These are phyloP conservation scores for Talaromyces islandicus DNA, from an alignment of 2,329 filamentous ascomycete species.

Conservation along the genomic window DNA sequence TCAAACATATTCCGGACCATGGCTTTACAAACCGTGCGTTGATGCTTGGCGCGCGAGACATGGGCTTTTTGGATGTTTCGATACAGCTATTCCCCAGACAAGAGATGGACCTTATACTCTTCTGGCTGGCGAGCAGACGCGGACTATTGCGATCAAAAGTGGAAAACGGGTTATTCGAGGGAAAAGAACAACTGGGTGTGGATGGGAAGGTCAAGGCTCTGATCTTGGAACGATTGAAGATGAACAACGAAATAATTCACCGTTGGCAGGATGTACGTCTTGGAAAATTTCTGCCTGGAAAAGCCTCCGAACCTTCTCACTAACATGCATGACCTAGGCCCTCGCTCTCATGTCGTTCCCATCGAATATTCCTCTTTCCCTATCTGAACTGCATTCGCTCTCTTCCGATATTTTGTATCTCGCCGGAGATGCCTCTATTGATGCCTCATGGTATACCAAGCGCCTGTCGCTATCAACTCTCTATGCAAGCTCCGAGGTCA, in stretches of 20 bases:
- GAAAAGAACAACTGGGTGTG: constrained; percentile 37
- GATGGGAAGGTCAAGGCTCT: constrained; percentile 63
- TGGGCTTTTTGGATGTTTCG: constrained; percentile 80
- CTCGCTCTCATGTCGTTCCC: constrained; percentile 86
- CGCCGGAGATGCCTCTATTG: constrained; percentile 73
- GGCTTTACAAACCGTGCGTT: constrained; percentile 76
- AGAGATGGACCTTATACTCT: constrained; percentile 68
- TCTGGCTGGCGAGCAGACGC: constrained; percentile 37
- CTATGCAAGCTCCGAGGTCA: constrained; percentile 78
- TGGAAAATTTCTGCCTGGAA: not conserved
- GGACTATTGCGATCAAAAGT: constrained; percentile 31
- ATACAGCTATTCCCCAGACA: constrained; percentile 75
- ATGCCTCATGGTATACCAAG: constrained; percentile 82
- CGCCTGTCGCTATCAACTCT: constrained; percentile 57
- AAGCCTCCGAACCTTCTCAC: not conserved
- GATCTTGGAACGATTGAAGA: constrained; percentile 69
- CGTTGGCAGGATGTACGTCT: constrained; percentile 77
- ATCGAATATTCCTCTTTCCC: constrained; percentile 65
- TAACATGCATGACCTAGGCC: constrained; percentile 50
- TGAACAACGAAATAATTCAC: constrained; percentile 65
- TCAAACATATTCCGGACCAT: constrained; percentile 68
- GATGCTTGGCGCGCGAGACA: constrained; percentile 71
- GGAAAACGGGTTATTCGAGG: constrained; percentile 23
- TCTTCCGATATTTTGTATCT: constrained; percentile 92
- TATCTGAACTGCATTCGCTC: constrained; percentile 72